Base-by-base conservation (phyloP, 1,284 basidiomycete genomes). In the Trichosporon ovoides region DNA sequence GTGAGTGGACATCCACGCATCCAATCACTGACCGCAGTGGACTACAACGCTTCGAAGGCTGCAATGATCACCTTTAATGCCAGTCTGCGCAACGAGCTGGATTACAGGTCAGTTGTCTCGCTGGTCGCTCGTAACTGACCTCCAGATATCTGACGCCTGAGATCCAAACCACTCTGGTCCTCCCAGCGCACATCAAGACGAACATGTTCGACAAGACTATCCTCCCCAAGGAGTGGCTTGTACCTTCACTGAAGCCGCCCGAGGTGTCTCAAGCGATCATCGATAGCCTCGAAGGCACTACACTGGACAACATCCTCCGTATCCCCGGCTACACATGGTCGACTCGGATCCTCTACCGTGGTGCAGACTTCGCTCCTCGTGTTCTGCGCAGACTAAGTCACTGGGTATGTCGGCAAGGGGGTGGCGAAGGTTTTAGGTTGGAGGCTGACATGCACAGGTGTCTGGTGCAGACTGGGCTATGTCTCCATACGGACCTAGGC, bases 21-120 rank as follows among this genome's bases (percentile, higher is more conserved):
- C n/a, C n/a, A 0, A n/a, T n/a, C 12, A 10, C 57, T 61, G 28
- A 62, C 52, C 13, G 0, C 56, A 91, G 89, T 85, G 68, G 92
- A 94, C 75, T 96, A 95, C 71, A 83, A 82, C 71, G 89, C 90
- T 6, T 90, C 89, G 31, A 96, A 95, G 77, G 89, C 90, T 10
- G 91, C 91, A 10, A 69, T 88, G 19, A 80, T 88, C 19, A 83
- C 83, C 28, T 76, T 95, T 43, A 84, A 92, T 64, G 87, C 90
- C 64, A 86, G 87, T 9, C 80, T 96, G 54, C 83, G 89, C 40
- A 87, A 85, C 66, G 92, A 96, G 72, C 83, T 95, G 16, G 87
- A 93, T 69, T 84, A 86, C 53, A 77, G 82, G 84, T 87, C 67
- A 34, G 69, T 66, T 31, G 35, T 16, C 14, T 12, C 3, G 3